Evolutionary conservation across 2,329 filamentous ascomycete genomes (phyloP), one percentile per base, ranked within the genome.

Genomic region (Leptographium wingfieldii): DNA sequence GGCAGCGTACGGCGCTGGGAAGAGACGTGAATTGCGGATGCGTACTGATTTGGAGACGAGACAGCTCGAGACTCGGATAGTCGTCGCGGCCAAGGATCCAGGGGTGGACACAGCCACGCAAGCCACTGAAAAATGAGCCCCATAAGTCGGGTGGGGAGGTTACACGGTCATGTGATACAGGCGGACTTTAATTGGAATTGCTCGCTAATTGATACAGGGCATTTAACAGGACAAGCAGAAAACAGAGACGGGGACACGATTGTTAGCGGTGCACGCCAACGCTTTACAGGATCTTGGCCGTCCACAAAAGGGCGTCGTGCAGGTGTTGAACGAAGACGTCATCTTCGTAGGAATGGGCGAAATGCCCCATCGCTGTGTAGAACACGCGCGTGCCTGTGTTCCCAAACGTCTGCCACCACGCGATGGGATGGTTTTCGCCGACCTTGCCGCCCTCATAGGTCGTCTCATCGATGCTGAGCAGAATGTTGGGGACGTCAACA

Each of bases 281-380:
- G 38, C 40, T 16, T 14, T 43, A 43, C 38, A 61, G 68, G 66
- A 43, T 67, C 67, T 67, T 61, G 33, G 67, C 68, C 3, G 66
- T 38, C 69, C 69, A 71, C 16, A 67, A 43, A 9, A 71, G 65
- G 9, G 64, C 69, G 16, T 65, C 65, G 2, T 60, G 56, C 2
- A 70, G 56, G 43, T 68, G 67, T 5, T 43, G 60, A 49, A 66
- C 61, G 49, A 70, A 70, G 7, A 60, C 67, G n/a, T 66, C 65
- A 25, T 76, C 68, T 48, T 66, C 63, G 60, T 73, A 77, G 2
- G 73, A 71, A 56, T 71, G 68, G 16, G 70, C 70, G 62, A 74
- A 77, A 59, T 76, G 74, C 5, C 74, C 74, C 22, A 76, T 66
- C 2, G 73, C 68, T 10, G 73, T 74, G 62, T 76, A 74, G 59